These are phyloP conservation scores for Verticillium zaregamsianum DNA, from an alignment of 2,329 filamentous ascomycete genomes.

Conservation along the genomic window DNA sequence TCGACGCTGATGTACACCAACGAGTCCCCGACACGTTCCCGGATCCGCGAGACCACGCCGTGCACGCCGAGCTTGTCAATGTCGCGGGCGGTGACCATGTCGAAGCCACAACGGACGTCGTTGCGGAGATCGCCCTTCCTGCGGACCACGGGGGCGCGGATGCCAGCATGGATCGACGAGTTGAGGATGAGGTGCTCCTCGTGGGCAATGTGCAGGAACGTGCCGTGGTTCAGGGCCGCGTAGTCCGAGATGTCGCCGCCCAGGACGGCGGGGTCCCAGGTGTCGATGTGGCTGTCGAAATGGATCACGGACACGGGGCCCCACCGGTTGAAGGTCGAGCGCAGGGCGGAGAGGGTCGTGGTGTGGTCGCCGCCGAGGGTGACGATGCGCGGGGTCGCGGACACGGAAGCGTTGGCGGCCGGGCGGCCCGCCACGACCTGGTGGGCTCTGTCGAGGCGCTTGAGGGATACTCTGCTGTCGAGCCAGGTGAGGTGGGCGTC, in stretches of 20 bases:
- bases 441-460: constrained; percentile 66
- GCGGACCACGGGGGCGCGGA: constrained; percentile 48
- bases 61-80: constrained; percentile 66
- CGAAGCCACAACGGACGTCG: constrained; percentile 55
- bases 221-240: constrained; percentile 58
- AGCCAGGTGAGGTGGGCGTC: constrained; percentile 75
- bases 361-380: constrained; percentile 64
- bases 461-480: constrained; percentile 69
- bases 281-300: constrained; percentile 67
- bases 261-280: constrained; percentile 64
- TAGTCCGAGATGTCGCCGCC: constrained; percentile 57
- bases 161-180: constrained; percentile 58
- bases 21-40: constrained; percentile 46
- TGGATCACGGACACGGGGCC: constrained; percentile 59
- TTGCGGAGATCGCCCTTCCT: constrained; percentile 48
- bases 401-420: constrained; percentile 38
- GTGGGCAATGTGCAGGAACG: constrained; percentile 58
- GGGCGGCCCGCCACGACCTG: constrained; percentile 25
- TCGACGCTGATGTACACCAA: constrained; percentile 71
- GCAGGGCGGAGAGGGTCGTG: constrained; percentile 57
- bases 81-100: constrained; percentile 55
- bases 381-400: constrained; percentile 46
- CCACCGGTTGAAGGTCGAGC: constrained; percentile 54
- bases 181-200: constrained; percentile 57
- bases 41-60: constrained; percentile 61